These are phyloP conservation scores for Metschnikowia noctiluminum DNA, from an alignment of 805 yeast genomes.

Conservation along the genomic window DNA sequence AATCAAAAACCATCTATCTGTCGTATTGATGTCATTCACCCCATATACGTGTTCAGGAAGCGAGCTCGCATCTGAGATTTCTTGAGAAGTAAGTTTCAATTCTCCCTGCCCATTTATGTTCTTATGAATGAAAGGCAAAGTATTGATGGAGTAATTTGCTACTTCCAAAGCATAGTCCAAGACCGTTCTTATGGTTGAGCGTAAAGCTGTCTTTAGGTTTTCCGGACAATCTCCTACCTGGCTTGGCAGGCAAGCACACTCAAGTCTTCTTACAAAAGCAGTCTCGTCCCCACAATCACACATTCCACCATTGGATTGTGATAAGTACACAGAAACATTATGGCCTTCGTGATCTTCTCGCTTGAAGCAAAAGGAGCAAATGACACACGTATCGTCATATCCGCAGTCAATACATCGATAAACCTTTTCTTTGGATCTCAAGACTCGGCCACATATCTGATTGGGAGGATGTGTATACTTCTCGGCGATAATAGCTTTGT, in stretches of 20 bases:
- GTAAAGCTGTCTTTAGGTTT: slow-evolving; percentile 19
- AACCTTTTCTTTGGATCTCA: slow-evolving; percentile 60
- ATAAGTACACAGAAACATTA: slow-evolving; percentile 51
- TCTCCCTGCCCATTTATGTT: slow-evolving; percentile 24
- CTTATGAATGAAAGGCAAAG: slow-evolving; percentile 39
- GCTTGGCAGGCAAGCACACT: slow-evolving; percentile 43
- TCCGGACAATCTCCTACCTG: slow-evolving; percentile 7
- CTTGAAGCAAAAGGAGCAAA: slow-evolving; percentile 72
- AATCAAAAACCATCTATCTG: slow-evolving; percentile 42
- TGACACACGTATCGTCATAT: slow-evolving; percentile 72
- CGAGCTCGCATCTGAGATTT: slow-evolving; percentile 29
- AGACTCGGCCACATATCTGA: slow-evolving; percentile 67
- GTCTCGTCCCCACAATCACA: slow-evolving; percentile 74
- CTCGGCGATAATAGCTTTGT: background rate
- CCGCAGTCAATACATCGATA: slow-evolving; percentile 77
- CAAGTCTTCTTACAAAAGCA: slow-evolving; percentile 54
- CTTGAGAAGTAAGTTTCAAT: slow-evolving; percentile 21
- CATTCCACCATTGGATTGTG: slow-evolving; percentile 46
- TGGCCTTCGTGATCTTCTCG: slow-evolving; percentile 66
- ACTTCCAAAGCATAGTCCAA: slow-evolving; percentile 46
- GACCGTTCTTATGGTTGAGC: slow-evolving; percentile 29
- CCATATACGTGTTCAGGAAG: slow-evolving; percentile 34
- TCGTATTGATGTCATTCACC: slow-evolving; percentile 30
- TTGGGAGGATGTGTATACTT: slow-evolving; percentile 46
- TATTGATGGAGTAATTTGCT: slow-evolving; percentile 33